phyloP scores from a whole-genome alignment of 768 basidiomycete genomes.

The Exsudoporus frostii region DNA sequence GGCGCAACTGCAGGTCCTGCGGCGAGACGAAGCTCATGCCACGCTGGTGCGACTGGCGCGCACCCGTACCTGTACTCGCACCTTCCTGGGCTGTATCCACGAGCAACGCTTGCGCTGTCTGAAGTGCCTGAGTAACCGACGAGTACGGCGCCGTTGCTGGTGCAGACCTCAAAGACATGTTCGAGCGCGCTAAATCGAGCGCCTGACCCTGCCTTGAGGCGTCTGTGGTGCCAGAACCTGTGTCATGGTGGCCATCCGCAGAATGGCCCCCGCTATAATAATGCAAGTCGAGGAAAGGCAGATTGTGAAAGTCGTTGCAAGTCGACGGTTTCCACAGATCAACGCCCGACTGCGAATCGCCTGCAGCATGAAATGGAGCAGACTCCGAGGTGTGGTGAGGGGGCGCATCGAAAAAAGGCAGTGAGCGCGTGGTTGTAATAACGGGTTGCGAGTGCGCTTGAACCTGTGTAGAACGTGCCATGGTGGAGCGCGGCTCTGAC shows the following conservation, averaged over 20 bases:
- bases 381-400: conserved; percentile 22
- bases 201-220: conserved; percentile 44
- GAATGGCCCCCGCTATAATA: conserved; percentile 46
- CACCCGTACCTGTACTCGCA: not conserved
- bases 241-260: conserved; percentile 28
- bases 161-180: conserved; percentile 28
- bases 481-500: conserved; percentile 50
- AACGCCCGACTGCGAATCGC: conserved; percentile 13
- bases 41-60: conserved; percentile 38
- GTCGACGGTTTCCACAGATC: conserved; percentile 32
- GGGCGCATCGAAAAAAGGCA: conserved; percentile 31
- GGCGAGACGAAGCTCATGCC: conserved; percentile 53
- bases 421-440: conserved; percentile 35
- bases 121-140: conserved; percentile 31
- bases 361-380: conserved; percentile 20
- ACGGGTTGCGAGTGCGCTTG: conserved; percentile 36
- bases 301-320: conserved; percentile 39
- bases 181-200: conserved; percentile 47
- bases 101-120: conserved; percentile 33
- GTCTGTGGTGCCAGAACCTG: conserved; percentile 21
- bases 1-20: conserved; percentile 48
- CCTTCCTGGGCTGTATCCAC: conserved; percentile 17
- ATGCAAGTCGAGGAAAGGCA: conserved; percentile 74
- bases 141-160: conserved; percentile 24
- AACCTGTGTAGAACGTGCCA: conserved; percentile 34